Evolutionary conservation across 768 basidiomycete species (phyloP), one percentile per base, ranked within the genome.

Genomic region (Tricholoma saponaceum): DNA sequence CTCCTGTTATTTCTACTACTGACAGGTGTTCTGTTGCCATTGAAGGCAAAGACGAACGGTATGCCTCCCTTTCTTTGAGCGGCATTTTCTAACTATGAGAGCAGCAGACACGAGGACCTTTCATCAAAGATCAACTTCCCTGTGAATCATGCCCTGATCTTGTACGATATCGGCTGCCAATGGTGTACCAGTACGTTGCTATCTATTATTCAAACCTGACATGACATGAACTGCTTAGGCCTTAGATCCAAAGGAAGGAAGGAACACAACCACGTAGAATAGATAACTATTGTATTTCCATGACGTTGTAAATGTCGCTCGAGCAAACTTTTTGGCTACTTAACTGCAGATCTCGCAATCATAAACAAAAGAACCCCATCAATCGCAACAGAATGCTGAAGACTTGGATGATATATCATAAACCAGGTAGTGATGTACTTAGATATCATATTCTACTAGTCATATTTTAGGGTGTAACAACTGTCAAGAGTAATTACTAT

Each of bases 291-390:
- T 44, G 43, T 44, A 44, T 22, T 23, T 57, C 56, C 32, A 51
- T 57, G 33, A 50, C 51, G 30, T 32, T 44, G 26, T 57, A 57
- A 41, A 41, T 55, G 41, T 55, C 7, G 25, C 32, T 22, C 20
- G 32, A 54, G 12, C 10, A 22, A 37, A 37, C 39, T 41, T 41
- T 41, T 41, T 44, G 22, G 43, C 43, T 23, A 44, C 20, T 43
- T 43, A 43, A 43, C 18, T 43, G 41, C n/a, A 41, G 13, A 41
- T 41, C 39, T 41, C 12, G 39, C 14, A 41, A 41, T 43, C 4
- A 43, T 12, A 9, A 43, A 43, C 41, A 43, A 14, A 43, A 43
- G 41, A 43, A 43, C 41, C 10, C 20, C 41, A 43, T 43, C 41
- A 43, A 43, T 43, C 20, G 41, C 41, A 43, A 43, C 8, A 3